Base-by-base conservation (phyloP, 1,284 basidiomycete species). In the Apiotrichum porosum region DNA sequence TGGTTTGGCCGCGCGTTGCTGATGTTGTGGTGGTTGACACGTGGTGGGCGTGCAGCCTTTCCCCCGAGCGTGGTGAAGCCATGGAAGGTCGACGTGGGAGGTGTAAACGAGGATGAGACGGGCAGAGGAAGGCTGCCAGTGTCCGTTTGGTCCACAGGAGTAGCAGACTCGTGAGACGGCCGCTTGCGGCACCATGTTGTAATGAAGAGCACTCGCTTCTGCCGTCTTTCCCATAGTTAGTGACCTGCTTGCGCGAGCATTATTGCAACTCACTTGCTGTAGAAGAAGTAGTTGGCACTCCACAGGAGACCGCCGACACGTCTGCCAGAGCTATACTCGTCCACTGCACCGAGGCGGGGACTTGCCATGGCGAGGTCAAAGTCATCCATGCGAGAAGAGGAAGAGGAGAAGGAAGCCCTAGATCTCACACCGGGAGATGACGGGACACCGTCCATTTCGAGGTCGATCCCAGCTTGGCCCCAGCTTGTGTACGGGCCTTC, bases 221-320 rank as follows among this genome's bases (percentile, higher is more conserved):
- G 76, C 69, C 69, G 68, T 44, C 71, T 72, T n/a, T n/a, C n/a
- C n/a, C 40, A 17, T 26, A 39, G 44, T 38, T 23, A 34, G 42
- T n/a, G 13, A 13, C 17, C 5, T n/a, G 19, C 5, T 15, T 14
- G 13, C 12, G 28, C 3, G 10, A 8, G 31, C n/a, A 37, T 4
- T 14, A 15, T 19, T 4, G 0, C 8, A 22, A 75, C 73, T 63
- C 90, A 94, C 67, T 85, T 81, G 77, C 93, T 95, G 68, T 93
- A 80, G 78, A 98, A 95, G 77, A 98, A 97, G 82, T 91, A 95
- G 69, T 97, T 91, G 14, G 89, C 92, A 30, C 88, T 91, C 94
- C 93, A 97, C 6, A 97, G 78, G 49, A 97, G 77, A 5, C 90
- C 86, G n/a, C 90, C 90, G 14, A 58, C 56, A 31, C 57, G 58